Conservation (phyloP, 176 grass and related monocot species). For the Melocanna baccifera region DNA sequence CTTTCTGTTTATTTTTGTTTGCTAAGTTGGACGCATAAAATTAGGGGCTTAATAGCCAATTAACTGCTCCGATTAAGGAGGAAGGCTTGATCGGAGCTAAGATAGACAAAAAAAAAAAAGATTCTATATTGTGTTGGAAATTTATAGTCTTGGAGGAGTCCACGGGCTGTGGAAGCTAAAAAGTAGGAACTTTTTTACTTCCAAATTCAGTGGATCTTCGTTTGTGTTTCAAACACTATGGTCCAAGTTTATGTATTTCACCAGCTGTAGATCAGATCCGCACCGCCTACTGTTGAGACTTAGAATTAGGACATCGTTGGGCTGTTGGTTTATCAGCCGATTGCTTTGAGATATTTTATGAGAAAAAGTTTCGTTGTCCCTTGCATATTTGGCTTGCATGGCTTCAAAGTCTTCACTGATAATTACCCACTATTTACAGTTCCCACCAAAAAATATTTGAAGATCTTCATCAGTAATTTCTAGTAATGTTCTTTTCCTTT, state of each 20-base stretch:
- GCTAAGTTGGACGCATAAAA: neutral
- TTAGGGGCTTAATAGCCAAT: neutral
- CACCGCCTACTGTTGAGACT: neutral
- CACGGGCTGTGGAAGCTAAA: neutral
- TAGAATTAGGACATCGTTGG: neutral
- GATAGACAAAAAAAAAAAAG: neutral
- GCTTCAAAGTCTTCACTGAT: constrained; percentile 1
- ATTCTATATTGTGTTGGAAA: neutral
- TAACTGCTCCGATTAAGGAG: neutral
- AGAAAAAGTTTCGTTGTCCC: neutral
- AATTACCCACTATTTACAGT: neutral
- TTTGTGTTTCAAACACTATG: neutral
- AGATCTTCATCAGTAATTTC: constrained; percentile 8
- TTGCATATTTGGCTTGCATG: neutral
- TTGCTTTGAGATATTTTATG: neutral
- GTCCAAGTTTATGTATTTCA: neutral
- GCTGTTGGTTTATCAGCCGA: neutral
- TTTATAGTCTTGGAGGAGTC: neutral
- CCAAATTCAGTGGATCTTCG: neutral
- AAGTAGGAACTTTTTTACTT: neutral
- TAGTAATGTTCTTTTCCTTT: constrained; percentile 4
- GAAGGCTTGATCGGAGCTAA: neutral
- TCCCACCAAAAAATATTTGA: constrained; percentile 10
- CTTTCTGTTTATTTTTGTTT: neutral
- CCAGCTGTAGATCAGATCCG: neutral